Evolutionary conservation across 1,284 basidiomycete genomes (phyloP), one percentile per base, ranked within the genome.

Genomic region (Cutaneotrichosporon sp.): DNA sequence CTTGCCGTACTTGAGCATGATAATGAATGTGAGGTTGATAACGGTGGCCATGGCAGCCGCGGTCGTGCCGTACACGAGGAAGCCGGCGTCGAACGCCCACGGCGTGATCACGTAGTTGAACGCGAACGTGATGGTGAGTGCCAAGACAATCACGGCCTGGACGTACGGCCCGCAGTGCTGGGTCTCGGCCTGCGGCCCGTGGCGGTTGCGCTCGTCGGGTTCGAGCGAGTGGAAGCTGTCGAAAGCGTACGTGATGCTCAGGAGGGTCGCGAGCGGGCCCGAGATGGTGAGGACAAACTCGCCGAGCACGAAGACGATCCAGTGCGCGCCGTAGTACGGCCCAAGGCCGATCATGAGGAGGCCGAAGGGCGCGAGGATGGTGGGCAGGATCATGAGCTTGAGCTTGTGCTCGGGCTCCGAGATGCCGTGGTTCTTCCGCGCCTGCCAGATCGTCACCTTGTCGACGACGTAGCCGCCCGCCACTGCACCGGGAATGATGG

Each of bases 331-430:
- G 49, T 66, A 70, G 34, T 60, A 64, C 13, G 66, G 59, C 18
- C 65, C 64, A 9, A 70, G 60, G 13, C 67, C 65, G 55, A 70
- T 68, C 67, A 70, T 68, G 45, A 70, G 58, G 18, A 68, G 57
- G 0, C 67, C 69, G 20, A 64, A 33, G 11, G 66, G 59, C 24
- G 60, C 61, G 9, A 63, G 57, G 31, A 64, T 50, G 1, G 54
- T 60, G 5, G 65, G 65, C 8, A 66, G 34, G 43, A 63, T 55
- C 42, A 65, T 56, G 33, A 67, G 58, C 25, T 55, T 34, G 31
- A 68, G 64, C 49, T 67, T 67, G 55, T 67, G 58, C 49, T 70
- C 69, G 3, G 69, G 57, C 49, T 70, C 67, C 9, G 64, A 62
- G 0, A 68, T 59, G 9, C 69, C 69, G 46, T 62, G 49, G 46